A percentile compares a stretch with the other conserved stretches of the same genome.
Conservation (phyloP, 768 basidiomycete species). For the Punctularia strigosozonata region DNA sequence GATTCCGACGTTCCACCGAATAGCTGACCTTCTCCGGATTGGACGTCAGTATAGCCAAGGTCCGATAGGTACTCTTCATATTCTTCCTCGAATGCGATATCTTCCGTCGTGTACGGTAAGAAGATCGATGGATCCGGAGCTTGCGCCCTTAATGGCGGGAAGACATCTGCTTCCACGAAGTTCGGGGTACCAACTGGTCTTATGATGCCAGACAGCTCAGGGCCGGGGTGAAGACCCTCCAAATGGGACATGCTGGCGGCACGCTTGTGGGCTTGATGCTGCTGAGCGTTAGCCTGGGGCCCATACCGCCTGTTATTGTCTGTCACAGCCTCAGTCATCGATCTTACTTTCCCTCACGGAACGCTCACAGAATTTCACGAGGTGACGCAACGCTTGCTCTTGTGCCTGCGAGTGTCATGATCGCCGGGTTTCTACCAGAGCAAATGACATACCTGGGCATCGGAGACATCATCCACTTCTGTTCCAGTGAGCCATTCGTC, state of each 20-base stretch:
- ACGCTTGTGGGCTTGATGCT: constrained; percentile 58
- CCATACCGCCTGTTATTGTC: constrained; percentile 92
- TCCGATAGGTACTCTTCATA: constrained; percentile 95
- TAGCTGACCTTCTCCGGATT: constrained; percentile 29
- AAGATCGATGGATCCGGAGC: constrained; percentile 76
- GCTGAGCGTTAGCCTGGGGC: constrained; percentile 33
- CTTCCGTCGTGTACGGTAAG: constrained; percentile 86
- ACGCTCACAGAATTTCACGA: constrained; percentile 86
- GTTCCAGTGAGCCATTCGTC: constrained; percentile 96
- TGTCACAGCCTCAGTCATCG: constrained; percentile 18
- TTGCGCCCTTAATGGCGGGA: constrained; percentile 86
- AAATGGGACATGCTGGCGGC: constrained; percentile 77
- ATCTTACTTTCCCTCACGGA: constrained; percentile 1
- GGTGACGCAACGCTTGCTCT: constrained; percentile 86
- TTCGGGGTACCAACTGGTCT: constrained; percentile 69
- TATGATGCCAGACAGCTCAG: constrained; percentile 64
- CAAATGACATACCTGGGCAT: constrained; percentile 57
- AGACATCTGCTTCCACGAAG: constrained; percentile 78
- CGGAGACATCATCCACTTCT: constrained; percentile 85
- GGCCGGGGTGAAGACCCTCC: constrained; percentile 65
- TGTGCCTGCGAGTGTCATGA: constrained; percentile 49
- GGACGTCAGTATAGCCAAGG: constrained; percentile 61
- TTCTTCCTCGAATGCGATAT: constrained; percentile 91
- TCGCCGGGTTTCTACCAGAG: constrained; percentile 4
- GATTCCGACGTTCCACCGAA: constrained; percentile 43